Percentiles rank a stretch among this genome's conserved stretches.
These are phyloP conservation scores for Epichloe typhina DNA, from an alignment of 2,329 filamentous ascomycete species.

Conservation along the genomic window DNA sequence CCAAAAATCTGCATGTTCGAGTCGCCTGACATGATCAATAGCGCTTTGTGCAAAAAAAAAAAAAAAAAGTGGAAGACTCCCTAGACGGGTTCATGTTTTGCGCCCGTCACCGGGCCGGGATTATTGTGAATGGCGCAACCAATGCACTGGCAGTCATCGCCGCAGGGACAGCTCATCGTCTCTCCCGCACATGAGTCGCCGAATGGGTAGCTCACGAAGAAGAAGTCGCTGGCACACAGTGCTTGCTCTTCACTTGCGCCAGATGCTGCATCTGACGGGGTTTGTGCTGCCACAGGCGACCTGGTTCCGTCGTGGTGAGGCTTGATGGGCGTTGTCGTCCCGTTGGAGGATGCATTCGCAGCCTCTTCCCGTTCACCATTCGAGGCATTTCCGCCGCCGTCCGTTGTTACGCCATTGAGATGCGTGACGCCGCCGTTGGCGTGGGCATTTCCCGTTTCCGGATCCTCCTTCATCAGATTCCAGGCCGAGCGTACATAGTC, in stretches of 20 bases:
- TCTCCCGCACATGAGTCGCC: constrained; percentile 35
- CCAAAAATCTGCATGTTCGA: too few relatives aligned
- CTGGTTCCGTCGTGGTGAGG: constrained; percentile 15
- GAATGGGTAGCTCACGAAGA: constrained; percentile 45
- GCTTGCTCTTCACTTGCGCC: constrained; percentile 35
- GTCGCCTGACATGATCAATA: too few relatives aligned
- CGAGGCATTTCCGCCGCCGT: constrained; percentile 13
- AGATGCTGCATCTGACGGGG: constrained; percentile 34
- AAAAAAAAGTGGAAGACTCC: background rate
- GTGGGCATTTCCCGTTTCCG: constrained; percentile 11
- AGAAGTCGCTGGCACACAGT: constrained; percentile 39
- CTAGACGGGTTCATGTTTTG: background rate
- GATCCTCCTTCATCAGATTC: constrained; percentile 26
- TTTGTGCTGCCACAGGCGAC: constrained; percentile 29
- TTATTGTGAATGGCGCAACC: constrained; percentile 41
- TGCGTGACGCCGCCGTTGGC: background rate
- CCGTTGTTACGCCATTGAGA: too few relatives aligned
- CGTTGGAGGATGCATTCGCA: constrained; percentile 10
- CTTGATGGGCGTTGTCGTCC: constrained; percentile 8
- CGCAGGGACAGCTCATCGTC: constrained; percentile 39
- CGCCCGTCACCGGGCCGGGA: constrained; percentile 7
- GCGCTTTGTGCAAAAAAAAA: too few relatives aligned
- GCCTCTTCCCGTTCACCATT: constrained; percentile 11
- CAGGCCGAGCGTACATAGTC: constrained; percentile 37
- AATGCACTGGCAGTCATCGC: constrained; percentile 45